Evolutionary conservation across 441 rosid species (phyloP).

Genomic region (Aleurites moluccanus): DNA sequence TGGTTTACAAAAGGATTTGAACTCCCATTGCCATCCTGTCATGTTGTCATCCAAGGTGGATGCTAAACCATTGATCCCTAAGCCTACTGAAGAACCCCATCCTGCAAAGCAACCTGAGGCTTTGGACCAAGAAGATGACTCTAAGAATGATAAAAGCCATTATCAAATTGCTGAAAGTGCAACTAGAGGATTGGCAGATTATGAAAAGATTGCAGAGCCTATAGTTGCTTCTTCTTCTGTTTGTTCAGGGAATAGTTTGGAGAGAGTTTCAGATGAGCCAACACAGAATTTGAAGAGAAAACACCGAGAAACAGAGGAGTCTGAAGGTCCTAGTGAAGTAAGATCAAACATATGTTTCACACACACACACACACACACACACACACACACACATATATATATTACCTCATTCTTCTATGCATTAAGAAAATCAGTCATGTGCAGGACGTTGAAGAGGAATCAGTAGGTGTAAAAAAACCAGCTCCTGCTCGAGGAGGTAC

Average conservation of each 20-base stretch:
- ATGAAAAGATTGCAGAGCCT: slow-evolving; percentile 50
- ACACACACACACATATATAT: not conserved
- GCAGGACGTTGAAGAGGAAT: slow-evolving; percentile 80
- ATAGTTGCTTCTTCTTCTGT: slow-evolving; percentile 65
- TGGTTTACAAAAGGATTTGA: slow-evolving; percentile 32
- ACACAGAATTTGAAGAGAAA: slow-evolving; percentile 58
- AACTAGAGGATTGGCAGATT: slow-evolving; percentile 38
- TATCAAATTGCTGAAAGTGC: slow-evolving; percentile 39
- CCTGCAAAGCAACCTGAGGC: slow-evolving; percentile 38
- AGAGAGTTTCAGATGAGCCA: slow-evolving; percentile 60
- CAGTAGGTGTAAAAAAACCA: slow-evolving; percentile 48
- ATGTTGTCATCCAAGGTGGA: slow-evolving; percentile 38
- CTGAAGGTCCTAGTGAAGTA: slow-evolving; percentile 73
- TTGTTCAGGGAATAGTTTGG: slow-evolving; percentile 66
- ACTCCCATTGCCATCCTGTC: slow-evolving; percentile 36
- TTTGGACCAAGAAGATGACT: slow-evolving; percentile 30
- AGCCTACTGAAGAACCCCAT: slow-evolving; percentile 34
- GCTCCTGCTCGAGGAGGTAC: slow-evolving; percentile 40
- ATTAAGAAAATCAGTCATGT: slow-evolving; percentile 9
- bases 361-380: not conserved
- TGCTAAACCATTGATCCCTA: slow-evolving; percentile 37
- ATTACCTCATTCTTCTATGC: slow-evolving; percentile 14
- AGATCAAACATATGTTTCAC: slow-evolving; percentile 24
- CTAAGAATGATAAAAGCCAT: slow-evolving; percentile 32
- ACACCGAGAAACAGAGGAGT: slow-evolving; percentile 48